phyloP scores from a whole-genome alignment of 192 early-diverging fungal genomes.

The Coemansia sp. region DNA sequence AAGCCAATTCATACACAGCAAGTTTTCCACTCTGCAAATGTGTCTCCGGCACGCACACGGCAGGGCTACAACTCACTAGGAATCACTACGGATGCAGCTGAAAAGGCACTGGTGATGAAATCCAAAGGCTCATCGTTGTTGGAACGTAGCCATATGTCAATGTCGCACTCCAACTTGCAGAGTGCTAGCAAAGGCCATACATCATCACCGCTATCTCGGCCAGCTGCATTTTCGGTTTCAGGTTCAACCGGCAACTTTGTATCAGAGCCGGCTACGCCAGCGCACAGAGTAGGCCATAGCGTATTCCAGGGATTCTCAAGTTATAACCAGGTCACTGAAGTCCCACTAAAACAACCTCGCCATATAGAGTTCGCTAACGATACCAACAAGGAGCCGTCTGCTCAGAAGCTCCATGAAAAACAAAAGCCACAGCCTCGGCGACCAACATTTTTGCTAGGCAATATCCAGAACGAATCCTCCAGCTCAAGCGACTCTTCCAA shows the following conservation, averaged over 20 bases:
- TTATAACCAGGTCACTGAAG: conserved; percentile 1
- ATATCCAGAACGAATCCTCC: neutral
- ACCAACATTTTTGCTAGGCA: conserved; percentile 9
- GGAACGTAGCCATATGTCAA: conserved; percentile 31
- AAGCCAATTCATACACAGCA: conserved; percentile 1
- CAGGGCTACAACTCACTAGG: conserved; percentile 2
- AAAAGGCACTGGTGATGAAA: neutral
- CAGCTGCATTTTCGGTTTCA: conserved; percentile 16
- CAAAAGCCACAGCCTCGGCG: conserved; percentile 1
- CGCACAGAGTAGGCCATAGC: conserved; percentile 2
- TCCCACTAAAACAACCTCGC: neutral
- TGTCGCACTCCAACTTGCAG: conserved; percentile 49
- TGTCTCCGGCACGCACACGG: conserved; percentile 16
- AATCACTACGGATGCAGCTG: neutral
- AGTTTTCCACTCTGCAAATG: conserved; percentile 4
- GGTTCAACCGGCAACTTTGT: conserved; percentile 13
- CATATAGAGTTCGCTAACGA: neutral
- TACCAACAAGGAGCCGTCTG: neutral
- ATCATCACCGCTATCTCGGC: conserved; percentile 24
- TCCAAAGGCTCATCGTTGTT: neutral
- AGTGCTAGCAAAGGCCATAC: conserved; percentile 12
- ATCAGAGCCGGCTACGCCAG: conserved; percentile 38
- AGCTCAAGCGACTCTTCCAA: neutral
- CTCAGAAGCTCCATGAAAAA: neutral
- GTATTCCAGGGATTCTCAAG: conserved; percentile 5